Evolutionary conservation across 2,329 filamentous ascomycete species (phyloP).

Genomic region (Blastomyces percursus): DNA sequence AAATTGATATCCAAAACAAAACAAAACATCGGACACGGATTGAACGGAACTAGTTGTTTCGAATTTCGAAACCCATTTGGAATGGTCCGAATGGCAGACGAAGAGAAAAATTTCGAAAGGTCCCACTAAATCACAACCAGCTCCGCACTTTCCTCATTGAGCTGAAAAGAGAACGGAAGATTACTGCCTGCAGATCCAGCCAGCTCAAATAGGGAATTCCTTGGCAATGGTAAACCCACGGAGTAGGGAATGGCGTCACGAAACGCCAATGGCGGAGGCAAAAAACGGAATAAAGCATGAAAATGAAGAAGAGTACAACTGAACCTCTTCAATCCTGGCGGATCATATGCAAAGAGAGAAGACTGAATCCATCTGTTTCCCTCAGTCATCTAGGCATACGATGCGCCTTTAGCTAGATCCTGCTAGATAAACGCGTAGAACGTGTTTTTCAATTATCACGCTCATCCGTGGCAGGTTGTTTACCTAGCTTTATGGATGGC

Average conservation of each 20-base stretch:
- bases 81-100: neutral
- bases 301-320: neutral
- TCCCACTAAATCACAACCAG: neutral
- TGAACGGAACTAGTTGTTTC: neutral
- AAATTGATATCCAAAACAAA: neutral
- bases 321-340: neutral
- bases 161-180: neutral
- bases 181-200: neutral
- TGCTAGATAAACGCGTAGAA: neutral
- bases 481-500: neutral
- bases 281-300: neutral
- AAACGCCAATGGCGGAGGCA: neutral
- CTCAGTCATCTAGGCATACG: neutral
- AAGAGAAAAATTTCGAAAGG: neutral
- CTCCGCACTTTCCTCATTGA: neutral
- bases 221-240: neutral
- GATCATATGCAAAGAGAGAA: neutral
- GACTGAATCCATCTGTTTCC: neutral
- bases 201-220: neutral
- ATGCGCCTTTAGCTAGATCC: neutral
- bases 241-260: neutral
- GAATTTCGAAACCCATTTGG: neutral
- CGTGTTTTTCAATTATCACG: neutral
- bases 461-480: neutral
- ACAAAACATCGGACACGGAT: neutral